Evolutionary conservation across 768 basidiomycete species (phyloP).

Genomic region (Boletus rufocinnamomeus): DNA sequence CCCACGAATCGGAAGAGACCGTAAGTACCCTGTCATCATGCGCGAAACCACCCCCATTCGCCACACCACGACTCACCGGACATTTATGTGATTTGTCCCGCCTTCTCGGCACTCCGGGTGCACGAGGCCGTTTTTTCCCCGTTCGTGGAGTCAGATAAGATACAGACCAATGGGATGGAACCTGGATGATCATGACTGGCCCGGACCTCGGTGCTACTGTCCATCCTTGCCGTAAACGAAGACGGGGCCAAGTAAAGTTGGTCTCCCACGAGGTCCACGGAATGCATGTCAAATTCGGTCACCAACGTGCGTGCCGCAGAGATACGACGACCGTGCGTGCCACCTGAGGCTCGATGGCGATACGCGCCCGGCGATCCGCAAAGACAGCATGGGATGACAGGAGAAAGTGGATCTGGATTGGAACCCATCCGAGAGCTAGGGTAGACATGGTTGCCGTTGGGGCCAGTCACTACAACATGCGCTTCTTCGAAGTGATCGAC

Average conservation of each 20-base stretch:
- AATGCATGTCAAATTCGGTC: not conserved
- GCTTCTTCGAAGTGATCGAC: slow-evolving; percentile 53
- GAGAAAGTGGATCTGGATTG: slow-evolving; percentile 1
- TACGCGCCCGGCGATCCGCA: slow-evolving; percentile 6
- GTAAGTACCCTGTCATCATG: not conserved
- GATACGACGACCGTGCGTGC: not conserved
- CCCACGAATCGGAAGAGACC: not conserved
- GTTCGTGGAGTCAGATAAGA: not conserved
- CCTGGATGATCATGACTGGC: not conserved
- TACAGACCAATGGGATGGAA: not conserved
- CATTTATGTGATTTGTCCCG: slow-evolving; percentile 50
- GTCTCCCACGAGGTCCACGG: not conserved
- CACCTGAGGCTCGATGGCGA: not conserved
- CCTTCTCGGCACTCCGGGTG: slow-evolving; percentile 22
- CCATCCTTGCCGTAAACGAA: slow-evolving; percentile 9
- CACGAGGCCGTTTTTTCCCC: slow-evolving; percentile 20
- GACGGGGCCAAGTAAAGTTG: slow-evolving; percentile 8
- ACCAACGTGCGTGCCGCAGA: not conserved
- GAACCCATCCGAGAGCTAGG: slow-evolving; percentile 16
- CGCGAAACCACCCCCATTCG: not conserved
- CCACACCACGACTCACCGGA: slow-evolving; percentile 41
- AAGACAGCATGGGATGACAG: not conserved
- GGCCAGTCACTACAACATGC: slow-evolving; percentile 37
- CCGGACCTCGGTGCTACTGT: not conserved
- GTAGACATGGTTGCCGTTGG: slow-evolving; percentile 37